Conservation (phyloP, 2,329 filamentous ascomycete species). For the Aspergillus amoenus region DNA sequence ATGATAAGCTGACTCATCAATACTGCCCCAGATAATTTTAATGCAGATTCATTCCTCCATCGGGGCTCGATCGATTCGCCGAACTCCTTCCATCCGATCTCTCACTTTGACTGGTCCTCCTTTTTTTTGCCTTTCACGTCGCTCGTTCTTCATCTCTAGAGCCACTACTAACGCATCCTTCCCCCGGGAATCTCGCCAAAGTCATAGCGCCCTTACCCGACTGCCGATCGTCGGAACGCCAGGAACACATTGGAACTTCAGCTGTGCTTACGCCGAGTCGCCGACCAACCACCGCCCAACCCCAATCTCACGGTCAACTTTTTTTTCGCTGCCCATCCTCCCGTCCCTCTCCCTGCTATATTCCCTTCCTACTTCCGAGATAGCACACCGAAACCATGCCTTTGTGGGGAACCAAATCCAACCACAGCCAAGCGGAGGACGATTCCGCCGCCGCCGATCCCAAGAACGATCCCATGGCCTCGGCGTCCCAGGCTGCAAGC, state of each 20-base stretch:
- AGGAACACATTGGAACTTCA: neutral
- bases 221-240: neutral
- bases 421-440: slow-evolving; percentile 28
- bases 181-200: neutral
- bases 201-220: neutral
- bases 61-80: neutral
- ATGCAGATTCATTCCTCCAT: neutral
- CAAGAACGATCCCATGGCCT: slow-evolving; percentile 37
- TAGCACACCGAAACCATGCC: slow-evolving; percentile 18
- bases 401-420: slow-evolving; percentile 33
- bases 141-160: neutral
- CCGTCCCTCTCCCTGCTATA: neutral
- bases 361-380: neutral
- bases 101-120: neutral
- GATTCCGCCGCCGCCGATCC: slow-evolving; percentile 27
- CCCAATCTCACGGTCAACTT: neutral
- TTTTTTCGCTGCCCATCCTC: neutral
- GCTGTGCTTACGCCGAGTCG: slow-evolving; percentile 3
- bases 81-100: slow-evolving; percentile 2
- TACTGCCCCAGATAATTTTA: neutral
- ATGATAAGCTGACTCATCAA: slow-evolving; percentile 1
- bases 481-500: slow-evolving; percentile 36
- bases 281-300: slow-evolving; percentile 2
- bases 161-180: neutral
- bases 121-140: neutral